phyloP scores from a whole-genome alignment of 2,329 filamentous ascomycete species.

The Stylonectria norvegica region DNA sequence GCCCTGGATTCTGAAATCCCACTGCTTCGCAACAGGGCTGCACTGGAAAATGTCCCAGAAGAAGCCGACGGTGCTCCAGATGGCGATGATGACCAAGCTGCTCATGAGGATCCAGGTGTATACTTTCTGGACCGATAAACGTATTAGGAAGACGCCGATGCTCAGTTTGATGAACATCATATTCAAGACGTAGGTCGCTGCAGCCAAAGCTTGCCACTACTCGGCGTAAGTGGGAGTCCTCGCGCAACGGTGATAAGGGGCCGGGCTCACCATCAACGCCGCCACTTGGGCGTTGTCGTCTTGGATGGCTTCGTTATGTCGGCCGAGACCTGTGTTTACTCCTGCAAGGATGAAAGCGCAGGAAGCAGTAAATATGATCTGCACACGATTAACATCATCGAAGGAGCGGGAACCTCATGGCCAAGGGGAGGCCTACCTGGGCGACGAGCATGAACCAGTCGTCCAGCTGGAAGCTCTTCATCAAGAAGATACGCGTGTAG shows the following conservation, averaged over 20 bases:
- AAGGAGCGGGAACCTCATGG: neutral
- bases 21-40: slow-evolving; percentile 47
- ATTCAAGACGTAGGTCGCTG: slow-evolving; percentile 47
- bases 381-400: slow-evolving; percentile 1
- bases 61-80: slow-evolving; percentile 48
- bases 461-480: slow-evolving; percentile 45
- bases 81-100: slow-evolving; percentile 43
- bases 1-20: slow-evolving; percentile 47
- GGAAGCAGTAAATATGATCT: slow-evolving; percentile 46
- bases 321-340: slow-evolving; percentile 42
- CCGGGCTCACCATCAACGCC: slow-evolving; percentile 43
- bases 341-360: slow-evolving; percentile 46
- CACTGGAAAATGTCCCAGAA: slow-evolving; percentile 54
- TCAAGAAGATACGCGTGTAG: slow-evolving; percentile 44
- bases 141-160: slow-evolving; percentile 51
- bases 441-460: slow-evolving; percentile 53
- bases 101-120: slow-evolving; percentile 48
- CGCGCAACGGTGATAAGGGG: neutral
- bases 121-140: slow-evolving; percentile 42
- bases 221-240: slow-evolving; percentile 9
- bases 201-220: slow-evolving; percentile 50
- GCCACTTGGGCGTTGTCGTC: slow-evolving; percentile 38
- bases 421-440: slow-evolving; percentile 35
- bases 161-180: slow-evolving; percentile 58
- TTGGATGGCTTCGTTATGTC: slow-evolving; percentile 44